Base-by-base conservation (phyloP, 2,329 filamentous ascomycete genomes). In the Helotiales sp. region DNA sequence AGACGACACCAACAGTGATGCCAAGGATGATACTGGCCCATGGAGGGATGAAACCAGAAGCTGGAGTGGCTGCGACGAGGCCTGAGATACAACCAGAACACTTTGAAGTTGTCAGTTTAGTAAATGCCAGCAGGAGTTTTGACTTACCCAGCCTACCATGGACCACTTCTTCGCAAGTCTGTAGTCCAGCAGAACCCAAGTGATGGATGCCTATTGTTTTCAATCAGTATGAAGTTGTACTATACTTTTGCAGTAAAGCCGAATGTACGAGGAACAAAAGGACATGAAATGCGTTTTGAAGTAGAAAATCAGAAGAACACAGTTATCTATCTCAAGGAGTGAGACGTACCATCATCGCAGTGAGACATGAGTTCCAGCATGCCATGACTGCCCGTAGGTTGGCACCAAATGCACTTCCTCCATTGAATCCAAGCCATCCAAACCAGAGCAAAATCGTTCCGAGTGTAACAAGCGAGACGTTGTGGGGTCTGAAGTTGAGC, bases 401-500 rank as follows among this genome's bases (percentile, higher is more conserved):
- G 66, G 93, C 91, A 67, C 93, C 93, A 67, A 97, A 96, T 38
- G 93, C 80, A 24, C 92, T 97, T 63, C 95, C 95, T 69, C 93
- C 95, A 81, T 99, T 99, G 85, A 99, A 99, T 55, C 93, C 95
- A 64, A 99, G 82, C 95, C 95, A 99, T 70, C 95, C 95, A 70
- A 98, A 98, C 93, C 93, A 98, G 56, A 99, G 91, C 69, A 99
- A 84, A 65, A 96, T 84, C 3, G 95, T 98, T 63, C 95, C 95
- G 67, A 98, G 88, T 0, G 95, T 93, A 76, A 99, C 96, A 70
- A 98, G 84, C 5, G 93, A 96, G 66, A 98, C 95, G 79, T 99
- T 99, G 82, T 99, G 95, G 17, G 95, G 95, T 66, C 95, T 91
- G 84, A 98, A 98, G 83, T 98, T 98, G 77, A 97, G 85, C 91